phyloP scores from a whole-genome alignment of 1,284 basidiomycete genomes.

The Schizophyllum amplum region DNA sequence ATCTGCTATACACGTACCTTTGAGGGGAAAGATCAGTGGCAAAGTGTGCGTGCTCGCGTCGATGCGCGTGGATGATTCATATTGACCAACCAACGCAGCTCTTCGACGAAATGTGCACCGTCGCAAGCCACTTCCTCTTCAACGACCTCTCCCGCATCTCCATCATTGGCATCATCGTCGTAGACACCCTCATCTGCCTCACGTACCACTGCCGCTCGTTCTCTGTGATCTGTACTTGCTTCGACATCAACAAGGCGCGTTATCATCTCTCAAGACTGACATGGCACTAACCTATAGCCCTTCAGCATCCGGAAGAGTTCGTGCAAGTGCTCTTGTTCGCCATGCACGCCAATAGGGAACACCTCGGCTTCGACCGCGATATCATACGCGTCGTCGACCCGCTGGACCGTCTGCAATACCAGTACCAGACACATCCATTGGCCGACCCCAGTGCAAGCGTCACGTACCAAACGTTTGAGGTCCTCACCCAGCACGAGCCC shows the following conservation, averaged over 20 bases:
- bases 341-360: not conserved
- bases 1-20: too few relatives aligned
- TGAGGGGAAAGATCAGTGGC: too few relatives aligned
- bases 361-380: not conserved
- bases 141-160: constrained; percentile 2
- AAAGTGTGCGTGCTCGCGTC: too few relatives aligned
- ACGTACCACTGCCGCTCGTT: constrained; percentile 1
- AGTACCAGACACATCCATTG: not conserved
- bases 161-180: constrained; percentile 1
- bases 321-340: not conserved
- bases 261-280: not conserved
- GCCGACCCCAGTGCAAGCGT: not conserved
- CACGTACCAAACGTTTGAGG: not conserved
- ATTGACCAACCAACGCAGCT: too few relatives aligned
- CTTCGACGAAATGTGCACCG: too few relatives aligned
- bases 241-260: not conserved
- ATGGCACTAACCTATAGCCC: not conserved
- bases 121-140: constrained; percentile 1
- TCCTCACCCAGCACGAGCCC: not conserved
- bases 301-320: not conserved
- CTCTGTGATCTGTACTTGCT: not conserved
- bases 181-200: not conserved
- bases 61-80: too few relatives aligned
- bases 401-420: not conserved
- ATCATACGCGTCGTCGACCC: not conserved